Evolutionary conservation across 2,329 filamentous ascomycete species (phyloP).

Genomic region (Penicillium oxalicum): DNA sequence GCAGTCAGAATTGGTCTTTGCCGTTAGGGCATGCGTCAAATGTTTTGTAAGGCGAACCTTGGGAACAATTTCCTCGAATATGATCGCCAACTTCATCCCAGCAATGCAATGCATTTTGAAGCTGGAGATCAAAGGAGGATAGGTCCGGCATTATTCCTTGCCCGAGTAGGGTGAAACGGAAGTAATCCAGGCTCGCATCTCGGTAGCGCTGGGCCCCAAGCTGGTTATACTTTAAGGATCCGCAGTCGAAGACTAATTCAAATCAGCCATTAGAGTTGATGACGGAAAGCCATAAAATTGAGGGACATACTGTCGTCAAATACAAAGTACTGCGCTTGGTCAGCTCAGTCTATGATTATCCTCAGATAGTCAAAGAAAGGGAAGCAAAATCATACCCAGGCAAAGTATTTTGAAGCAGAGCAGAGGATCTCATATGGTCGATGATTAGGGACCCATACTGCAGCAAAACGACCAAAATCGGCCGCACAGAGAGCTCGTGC

Average conservation of each 20-base stretch:
- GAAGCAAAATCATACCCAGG: not conserved
- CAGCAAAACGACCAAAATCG: not conserved
- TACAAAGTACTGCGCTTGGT: not conserved
- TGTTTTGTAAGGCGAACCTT: not conserved
- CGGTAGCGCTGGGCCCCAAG: not conserved
- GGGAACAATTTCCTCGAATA: not conserved
- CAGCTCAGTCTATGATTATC: no score
- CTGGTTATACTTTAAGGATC: not conserved
- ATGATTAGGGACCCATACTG: not conserved
- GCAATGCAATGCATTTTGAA: not conserved
- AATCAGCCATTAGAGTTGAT: not conserved
- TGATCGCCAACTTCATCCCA: not conserved
- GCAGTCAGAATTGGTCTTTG: not conserved
- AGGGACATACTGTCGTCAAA: not conserved
- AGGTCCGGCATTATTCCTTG: not conserved
- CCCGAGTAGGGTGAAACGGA: not conserved
- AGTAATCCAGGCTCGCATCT: not conserved
- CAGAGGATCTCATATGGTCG: not conserved
- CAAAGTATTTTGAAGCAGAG: not conserved
- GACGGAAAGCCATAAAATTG: no score
- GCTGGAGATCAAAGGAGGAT: not conserved
- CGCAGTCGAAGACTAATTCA: not conserved
- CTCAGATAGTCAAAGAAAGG: not conserved
- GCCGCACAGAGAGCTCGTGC: not conserved
- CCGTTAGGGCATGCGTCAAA: not conserved